Conservation (phyloP, 2,329 filamentous ascomycete species). For the Hypoxylon sp. region DNA sequence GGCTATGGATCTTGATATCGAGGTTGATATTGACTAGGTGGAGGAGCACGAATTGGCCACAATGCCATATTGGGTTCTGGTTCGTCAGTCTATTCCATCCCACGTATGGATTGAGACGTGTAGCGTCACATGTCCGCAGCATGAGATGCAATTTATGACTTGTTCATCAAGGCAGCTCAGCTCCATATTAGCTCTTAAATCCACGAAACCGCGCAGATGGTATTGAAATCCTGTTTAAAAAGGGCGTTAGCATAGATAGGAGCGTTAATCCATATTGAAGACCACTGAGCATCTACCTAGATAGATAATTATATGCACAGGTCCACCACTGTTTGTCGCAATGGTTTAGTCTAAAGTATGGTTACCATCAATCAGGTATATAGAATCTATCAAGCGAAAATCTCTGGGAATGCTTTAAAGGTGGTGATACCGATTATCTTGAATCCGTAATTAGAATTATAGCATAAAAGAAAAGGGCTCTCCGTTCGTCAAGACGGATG, state of each 20-base stretch:
- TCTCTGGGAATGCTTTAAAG: no score
- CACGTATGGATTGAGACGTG: background rate
- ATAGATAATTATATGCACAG: background rate
- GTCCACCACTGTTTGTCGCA: background rate
- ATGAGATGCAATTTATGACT: background rate
- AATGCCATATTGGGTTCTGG: background rate
- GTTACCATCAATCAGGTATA: background rate
- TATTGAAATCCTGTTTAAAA: constrained; percentile 6
- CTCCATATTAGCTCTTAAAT: background rate
- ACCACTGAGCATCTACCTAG: background rate
- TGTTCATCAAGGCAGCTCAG: background rate
- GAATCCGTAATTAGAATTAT: background rate
- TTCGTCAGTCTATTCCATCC: constrained; percentile 9
- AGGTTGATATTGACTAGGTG: constrained; percentile 80
- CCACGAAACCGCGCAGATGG: constrained; percentile 1
- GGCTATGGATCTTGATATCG: constrained; percentile 89
- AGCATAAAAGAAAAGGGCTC: background rate
- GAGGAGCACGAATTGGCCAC: constrained; percentile 3
- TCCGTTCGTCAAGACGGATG: background rate
- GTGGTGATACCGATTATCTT: background rate
- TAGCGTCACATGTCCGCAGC: background rate
- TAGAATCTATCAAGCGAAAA: background rate
- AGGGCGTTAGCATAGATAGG: constrained; percentile 17
- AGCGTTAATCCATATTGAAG: constrained; percentile 11
- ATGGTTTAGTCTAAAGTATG: background rate